phyloP scores from a whole-genome alignment of 805 yeast species.

The Candida endomychidarum region DNA sequence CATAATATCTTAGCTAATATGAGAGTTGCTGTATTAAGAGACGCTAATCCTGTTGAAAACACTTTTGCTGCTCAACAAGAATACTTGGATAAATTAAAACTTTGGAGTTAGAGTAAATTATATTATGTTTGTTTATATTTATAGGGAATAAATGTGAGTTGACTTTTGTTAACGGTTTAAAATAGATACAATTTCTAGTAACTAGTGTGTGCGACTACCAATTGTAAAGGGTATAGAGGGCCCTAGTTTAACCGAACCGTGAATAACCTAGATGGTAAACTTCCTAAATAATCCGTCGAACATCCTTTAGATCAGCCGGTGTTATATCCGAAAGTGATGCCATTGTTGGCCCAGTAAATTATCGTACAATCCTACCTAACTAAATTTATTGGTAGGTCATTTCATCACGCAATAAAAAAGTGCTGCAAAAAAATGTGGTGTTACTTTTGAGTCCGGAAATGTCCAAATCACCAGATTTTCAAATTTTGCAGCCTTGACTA shows the following conservation, averaged over 20 bases:
- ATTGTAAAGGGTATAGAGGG: no score
- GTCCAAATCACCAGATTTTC: constrained; percentile 12
- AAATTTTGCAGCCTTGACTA: constrained; percentile 7
- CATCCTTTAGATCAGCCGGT: no score
- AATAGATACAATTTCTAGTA: no score
- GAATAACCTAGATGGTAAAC: no score
- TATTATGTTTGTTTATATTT: constrained; percentile 1
- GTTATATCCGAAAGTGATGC: no score
- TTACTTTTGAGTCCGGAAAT: constrained; percentile 8
- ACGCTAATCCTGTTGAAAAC: constrained; percentile 55
- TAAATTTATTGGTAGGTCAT: no score
- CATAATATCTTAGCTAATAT: constrained; percentile 77
- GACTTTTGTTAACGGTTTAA: not conserved
- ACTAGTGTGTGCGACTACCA: no score
- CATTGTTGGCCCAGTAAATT: no score
- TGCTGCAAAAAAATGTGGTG: constrained; percentile 11
- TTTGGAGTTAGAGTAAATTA: constrained; percentile 5
- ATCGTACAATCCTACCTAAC: no score
- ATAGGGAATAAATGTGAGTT: constrained; percentile 6
- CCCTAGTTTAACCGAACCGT: no score
- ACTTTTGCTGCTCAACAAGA: constrained; percentile 54
- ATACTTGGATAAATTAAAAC: constrained; percentile 35
- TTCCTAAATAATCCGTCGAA: no score
- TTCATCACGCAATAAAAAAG: constrained; percentile 5
- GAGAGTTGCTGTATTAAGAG: constrained; percentile 80